These are phyloP conservation scores for Arthroderma sp. DNA, from an alignment of 2,329 filamentous ascomycete genomes.

Conservation along the genomic window DNA sequence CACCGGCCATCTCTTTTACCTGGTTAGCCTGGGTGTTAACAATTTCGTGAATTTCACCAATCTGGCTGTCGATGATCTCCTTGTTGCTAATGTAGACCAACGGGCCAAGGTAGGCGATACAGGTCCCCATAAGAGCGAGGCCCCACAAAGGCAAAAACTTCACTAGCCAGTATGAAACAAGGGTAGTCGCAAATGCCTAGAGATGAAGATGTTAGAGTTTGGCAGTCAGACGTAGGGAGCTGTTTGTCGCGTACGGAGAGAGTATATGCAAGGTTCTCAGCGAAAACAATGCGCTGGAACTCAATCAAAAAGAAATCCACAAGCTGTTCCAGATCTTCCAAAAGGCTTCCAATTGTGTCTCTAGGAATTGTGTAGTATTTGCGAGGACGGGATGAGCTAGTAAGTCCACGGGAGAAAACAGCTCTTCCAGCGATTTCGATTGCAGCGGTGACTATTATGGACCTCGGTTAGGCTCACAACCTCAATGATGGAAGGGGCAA, in stretches of 20 bases:
- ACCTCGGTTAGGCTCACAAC: neutral
- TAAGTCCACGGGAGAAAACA: constrained; percentile 44
- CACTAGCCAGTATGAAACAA: constrained; percentile 51
- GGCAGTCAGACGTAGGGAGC: constrained; percentile 6
- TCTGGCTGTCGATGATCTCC: constrained; percentile 48
- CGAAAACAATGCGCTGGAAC: constrained; percentile 52
- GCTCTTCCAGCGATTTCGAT: constrained; percentile 45
- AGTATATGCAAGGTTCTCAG: constrained; percentile 50
- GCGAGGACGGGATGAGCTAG: constrained; percentile 48
- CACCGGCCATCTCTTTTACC: constrained; percentile 45
- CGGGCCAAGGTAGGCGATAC: constrained; percentile 45
- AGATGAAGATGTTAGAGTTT: constrained; percentile 8
- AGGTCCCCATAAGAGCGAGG: constrained; percentile 43
- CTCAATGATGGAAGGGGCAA: neutral
- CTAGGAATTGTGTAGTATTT: constrained; percentile 55
- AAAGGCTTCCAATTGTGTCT: constrained; percentile 47
- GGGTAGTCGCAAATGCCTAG: constrained; percentile 46
- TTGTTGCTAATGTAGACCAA: constrained; percentile 53
- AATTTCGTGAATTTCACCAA: constrained; percentile 41
- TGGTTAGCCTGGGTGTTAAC: constrained; percentile 47
- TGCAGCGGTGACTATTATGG: constrained; percentile 38
- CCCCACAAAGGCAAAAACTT: constrained; percentile 55
- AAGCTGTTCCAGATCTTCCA: constrained; percentile 51
- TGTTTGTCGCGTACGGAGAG: constrained; percentile 37
- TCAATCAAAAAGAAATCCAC: constrained; percentile 58